phyloP scores from a whole-genome alignment of 2,329 filamentous ascomycete species.

The Neurospora crassa region DNA sequence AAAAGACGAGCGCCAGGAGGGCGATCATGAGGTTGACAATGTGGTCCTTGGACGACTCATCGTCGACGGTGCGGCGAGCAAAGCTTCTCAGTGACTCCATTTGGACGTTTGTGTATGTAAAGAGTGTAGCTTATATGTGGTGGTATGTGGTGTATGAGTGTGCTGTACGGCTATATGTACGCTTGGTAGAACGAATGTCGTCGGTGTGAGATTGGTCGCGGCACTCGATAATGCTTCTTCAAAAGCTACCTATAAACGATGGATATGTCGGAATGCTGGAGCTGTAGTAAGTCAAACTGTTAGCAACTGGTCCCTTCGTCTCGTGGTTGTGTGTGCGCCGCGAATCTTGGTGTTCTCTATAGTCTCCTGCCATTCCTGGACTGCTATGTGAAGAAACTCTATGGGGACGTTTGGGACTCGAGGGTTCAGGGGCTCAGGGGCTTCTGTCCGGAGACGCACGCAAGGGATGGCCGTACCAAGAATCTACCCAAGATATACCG shows the following conservation, averaged over 20 bases:
- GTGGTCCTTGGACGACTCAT: conserved; percentile 34
- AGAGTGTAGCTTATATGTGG: conserved; percentile 9
- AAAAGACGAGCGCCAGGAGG: conserved; percentile 67
- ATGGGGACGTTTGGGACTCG: not conserved
- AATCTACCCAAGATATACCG: conserved; percentile 8
- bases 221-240: not conserved
- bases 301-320: not conserved
- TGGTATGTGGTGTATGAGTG: not conserved
- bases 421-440: not conserved
- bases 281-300: not conserved
- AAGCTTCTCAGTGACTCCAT: conserved; percentile 31
- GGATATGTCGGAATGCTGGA: not conserved
- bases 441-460: conserved; percentile 8
- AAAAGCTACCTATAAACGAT: not conserved
- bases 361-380: not conserved
- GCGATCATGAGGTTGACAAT: conserved; percentile 71
- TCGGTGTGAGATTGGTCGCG: not conserved
- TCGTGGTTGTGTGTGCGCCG: not conserved
- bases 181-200: not conserved
- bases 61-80: conserved; percentile 34
- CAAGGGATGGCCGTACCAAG: conserved; percentile 10
- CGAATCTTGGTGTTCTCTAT: not conserved
- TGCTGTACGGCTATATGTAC: not conserved
- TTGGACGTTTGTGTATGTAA: conserved; percentile 7
- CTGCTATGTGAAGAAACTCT: not conserved